Evolutionary conservation across 371 early-diverging fungal genomes (phyloP), one percentile per base, ranked within the genome.

Genomic region (Saksenaea vasiformis): DNA sequence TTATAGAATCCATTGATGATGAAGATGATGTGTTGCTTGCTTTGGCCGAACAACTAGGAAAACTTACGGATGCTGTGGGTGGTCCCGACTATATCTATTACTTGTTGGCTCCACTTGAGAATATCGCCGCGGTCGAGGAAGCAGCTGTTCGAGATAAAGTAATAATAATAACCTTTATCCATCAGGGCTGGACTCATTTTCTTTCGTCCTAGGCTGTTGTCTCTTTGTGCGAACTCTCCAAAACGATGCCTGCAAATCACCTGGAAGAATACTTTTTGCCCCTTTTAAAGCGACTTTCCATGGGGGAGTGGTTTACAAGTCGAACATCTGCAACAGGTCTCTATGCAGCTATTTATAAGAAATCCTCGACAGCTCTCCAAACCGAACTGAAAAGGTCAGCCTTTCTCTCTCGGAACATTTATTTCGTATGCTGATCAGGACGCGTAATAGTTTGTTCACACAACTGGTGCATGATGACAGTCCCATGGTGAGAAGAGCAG

Each of bases 231-330:
- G 92, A 93, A 73, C 87, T 98, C 62, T 88, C 86, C 59, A 84
- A 74, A 24, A 59, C 74, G 17, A 79, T 98, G 70, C 84, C 86
- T 64, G 78, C 85, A 65, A 74, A 79, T 38, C 97, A 97, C 63
- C 75, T 96, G 58, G 96, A 96, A 68, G 90, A 93, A 61, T 87
- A 87, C 61, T 93, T 91, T 70, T 82, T 98, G 19, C 97, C 98
- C 31, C 85, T 97, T 64, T 75, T 99, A 53, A 93, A 93, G 70
- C 87, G 98, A 15, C 85, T 99, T 53, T 87, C 93, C n/a, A 74
- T 80, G 62, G 98, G 97, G 47, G 97, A 96, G 73, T 99, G 99
- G 99, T 99, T 99, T 71, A 98, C 98, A 17, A 93, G 92, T 71
- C 90, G 98, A 54, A 92, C 94, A 17, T 93, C 94, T 71, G 97